Conservation (phyloP, 2,329 filamentous ascomycete species). For the Plectosphaerella plurivora region DNA sequence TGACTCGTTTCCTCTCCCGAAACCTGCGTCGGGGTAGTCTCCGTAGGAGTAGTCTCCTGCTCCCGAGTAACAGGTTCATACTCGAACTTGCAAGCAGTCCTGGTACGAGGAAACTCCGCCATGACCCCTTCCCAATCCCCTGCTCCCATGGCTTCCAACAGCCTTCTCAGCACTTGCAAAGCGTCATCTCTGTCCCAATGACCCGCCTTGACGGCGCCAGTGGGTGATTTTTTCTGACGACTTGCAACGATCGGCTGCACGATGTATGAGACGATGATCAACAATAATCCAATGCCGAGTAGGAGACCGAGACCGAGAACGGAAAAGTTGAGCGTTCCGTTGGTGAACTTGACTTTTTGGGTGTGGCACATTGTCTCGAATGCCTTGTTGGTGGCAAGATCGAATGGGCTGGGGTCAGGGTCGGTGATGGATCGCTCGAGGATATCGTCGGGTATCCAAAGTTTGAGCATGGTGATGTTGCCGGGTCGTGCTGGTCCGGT, state of each 20-base stretch:
- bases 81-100: neutral
- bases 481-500: neutral
- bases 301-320: constrained; percentile 1
- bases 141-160: constrained; percentile 1
- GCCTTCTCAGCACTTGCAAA: constrained; percentile 6
- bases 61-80: neutral
- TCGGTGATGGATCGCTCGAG: neutral
- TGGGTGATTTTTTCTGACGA: neutral
- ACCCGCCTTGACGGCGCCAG: neutral
- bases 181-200: constrained; percentile 6
- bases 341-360: neutral
- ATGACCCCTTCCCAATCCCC: constrained; percentile 1
- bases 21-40: neutral
- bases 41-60: too few species aligned
- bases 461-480: neutral
- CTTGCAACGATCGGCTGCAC: neutral
- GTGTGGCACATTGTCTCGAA: constrained; percentile 1
- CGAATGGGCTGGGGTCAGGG: too few species aligned
- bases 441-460: neutral
- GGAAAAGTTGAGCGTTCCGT: constrained; percentile 7
- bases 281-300: neutral
- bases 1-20: neutral
- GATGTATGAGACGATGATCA: neutral
- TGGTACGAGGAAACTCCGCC: neutral
- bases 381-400: neutral